Evolutionary conservation across 163 green algal genomes (phyloP).

Genomic region (Chlorella variabilis): DNA sequence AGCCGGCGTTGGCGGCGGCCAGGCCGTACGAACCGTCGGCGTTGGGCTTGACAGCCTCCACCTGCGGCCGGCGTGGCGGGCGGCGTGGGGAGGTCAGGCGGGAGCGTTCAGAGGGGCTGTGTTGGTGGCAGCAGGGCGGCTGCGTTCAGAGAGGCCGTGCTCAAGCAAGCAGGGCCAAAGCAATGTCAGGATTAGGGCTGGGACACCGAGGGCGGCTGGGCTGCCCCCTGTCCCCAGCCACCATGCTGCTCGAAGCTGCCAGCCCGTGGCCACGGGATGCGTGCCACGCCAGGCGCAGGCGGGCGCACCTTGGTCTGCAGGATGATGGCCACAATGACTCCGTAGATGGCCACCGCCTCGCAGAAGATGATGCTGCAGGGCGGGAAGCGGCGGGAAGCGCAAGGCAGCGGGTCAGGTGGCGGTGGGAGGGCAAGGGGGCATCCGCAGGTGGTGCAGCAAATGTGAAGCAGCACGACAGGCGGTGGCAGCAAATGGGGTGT

Average conservation of each 20-base stretch:
- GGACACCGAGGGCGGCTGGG: not conserved
- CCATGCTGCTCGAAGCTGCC: too few species aligned
- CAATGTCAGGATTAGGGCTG: not conserved
- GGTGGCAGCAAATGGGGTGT: too few species aligned
- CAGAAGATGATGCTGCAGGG: conserved; percentile 99
- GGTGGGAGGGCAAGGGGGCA: not conserved
- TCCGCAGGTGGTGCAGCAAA: too few species aligned
- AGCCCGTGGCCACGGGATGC: too few species aligned
- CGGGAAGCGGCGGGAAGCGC: too few species aligned
- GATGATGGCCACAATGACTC: conserved; percentile 99
- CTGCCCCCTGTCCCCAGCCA: too few species aligned
- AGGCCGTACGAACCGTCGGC: conserved; percentile 53
- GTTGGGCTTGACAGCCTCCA: conserved; percentile 69
- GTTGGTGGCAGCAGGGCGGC: too few species aligned
- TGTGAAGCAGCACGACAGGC: too few species aligned
- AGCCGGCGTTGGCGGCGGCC: conserved; percentile 78
- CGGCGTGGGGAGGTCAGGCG: not conserved
- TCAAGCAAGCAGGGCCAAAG: too few species aligned
- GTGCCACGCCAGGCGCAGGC: too few species aligned
- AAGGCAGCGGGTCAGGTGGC: not conserved
- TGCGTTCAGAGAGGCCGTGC: too few species aligned
- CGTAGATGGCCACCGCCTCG: conserved; percentile 99
- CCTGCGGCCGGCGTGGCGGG: not conserved
- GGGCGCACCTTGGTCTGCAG: conserved; percentile 89
- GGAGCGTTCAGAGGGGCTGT: too few species aligned